Percentiles rank a stretch among this genome's conserved stretches.
Conservation (phyloP, 2,329 filamentous ascomycete genomes). For the Calonectria ilicicola region DNA sequence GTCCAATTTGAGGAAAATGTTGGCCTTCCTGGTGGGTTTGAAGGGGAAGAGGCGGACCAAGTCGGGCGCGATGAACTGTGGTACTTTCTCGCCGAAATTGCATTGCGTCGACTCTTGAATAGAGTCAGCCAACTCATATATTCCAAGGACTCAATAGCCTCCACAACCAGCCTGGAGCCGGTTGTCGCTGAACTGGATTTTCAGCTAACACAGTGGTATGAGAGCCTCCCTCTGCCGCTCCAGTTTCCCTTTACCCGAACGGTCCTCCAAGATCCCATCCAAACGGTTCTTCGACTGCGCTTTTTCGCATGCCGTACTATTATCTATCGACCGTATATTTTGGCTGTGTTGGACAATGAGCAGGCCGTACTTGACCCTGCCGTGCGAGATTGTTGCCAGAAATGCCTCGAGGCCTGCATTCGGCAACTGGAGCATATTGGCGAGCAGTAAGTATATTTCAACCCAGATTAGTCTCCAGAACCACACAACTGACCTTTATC, state of each 20-base stretch:
- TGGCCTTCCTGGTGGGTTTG: constrained; percentile 82
- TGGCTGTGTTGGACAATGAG: constrained; percentile 84
- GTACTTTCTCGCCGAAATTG: constrained; percentile 89
- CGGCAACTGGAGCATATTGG: constrained; percentile 83
- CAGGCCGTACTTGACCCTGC: constrained; percentile 76
- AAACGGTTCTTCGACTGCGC: constrained; percentile 81
- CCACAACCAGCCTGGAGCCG: constrained; percentile 79
- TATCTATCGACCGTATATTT: constrained; percentile 86
- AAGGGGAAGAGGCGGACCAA: constrained; percentile 73
- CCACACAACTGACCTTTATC: constrained; percentile 29
- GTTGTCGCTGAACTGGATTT: constrained; percentile 85
- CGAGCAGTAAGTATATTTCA: constrained; percentile 71
- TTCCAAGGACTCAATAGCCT: constrained; percentile 77
- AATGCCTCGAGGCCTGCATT: constrained; percentile 84
- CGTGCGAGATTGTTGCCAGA: constrained; percentile 82
- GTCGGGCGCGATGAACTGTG: constrained; percentile 82
- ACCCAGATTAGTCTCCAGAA: constrained; percentile 4
- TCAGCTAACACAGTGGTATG: constrained; percentile 88
- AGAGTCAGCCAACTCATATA: constrained; percentile 85
- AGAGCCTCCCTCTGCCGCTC: constrained; percentile 78
- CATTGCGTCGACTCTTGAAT: constrained; percentile 80
- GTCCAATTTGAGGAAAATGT: constrained; percentile 86
- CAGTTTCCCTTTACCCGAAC: constrained; percentile 81
- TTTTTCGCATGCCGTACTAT: constrained; percentile 90
- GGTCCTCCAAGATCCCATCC: constrained; percentile 77